Evolutionary conservation across 108 stramenopile species (phyloP), one percentile per base, ranked within the genome.

Genomic region (Heterococcus sp.): DNA sequence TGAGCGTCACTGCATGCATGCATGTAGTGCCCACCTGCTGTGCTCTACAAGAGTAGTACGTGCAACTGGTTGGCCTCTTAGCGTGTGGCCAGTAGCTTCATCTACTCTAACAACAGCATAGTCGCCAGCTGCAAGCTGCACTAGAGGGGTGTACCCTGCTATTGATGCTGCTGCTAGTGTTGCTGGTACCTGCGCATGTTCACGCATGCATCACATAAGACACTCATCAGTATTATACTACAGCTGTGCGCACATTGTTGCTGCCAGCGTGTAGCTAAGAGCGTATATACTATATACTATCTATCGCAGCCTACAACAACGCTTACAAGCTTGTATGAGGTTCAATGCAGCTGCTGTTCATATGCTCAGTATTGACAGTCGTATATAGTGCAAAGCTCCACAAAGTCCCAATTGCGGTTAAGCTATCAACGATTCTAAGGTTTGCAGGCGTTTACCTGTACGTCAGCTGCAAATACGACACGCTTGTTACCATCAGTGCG

Each of bases 401-500:
- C n/a, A n/a, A n/a, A n/a, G n/a, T n/a, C n/a, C n/a, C n/a, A n/a
- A n/a, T n/a, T n/a, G n/a, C n/a, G n/a, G n/a, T n/a, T n/a, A n/a
- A n/a, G n/a, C n/a, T n/a, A n/a, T n/a, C n/a, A n/a, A n/a, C n/a
- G n/a, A n/a, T n/a, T n/a, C n/a, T n/a, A n/a, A n/a, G n/a, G n/a
- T n/a, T n/a, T n/a, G n/a, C n/a, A n/a, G n/a, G n/a, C n/a, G n/a
- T n/a, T n/a, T n/a, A n/a, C n/a, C n/a, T n/a, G n/a, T n/a, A n/a
- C n/a, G n/a, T n/a, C n/a, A n/a, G n/a, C n/a, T n/a, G n/a, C n/a
- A 5, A 83, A 68, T 34, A 83, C 74, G 40, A 74, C 74, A 38
- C 82, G 74, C 37, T 83, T 83, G 74, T 83, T 83, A 8, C 71
- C 71, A 38, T 83, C 82, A 27, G 74, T 83, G 35, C 82, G 74